Percentiles rank a stretch among this genome's conserved stretches.
phyloP scores from a whole-genome alignment of 805 yeast genomes.

The Komagataella phaffii region DNA sequence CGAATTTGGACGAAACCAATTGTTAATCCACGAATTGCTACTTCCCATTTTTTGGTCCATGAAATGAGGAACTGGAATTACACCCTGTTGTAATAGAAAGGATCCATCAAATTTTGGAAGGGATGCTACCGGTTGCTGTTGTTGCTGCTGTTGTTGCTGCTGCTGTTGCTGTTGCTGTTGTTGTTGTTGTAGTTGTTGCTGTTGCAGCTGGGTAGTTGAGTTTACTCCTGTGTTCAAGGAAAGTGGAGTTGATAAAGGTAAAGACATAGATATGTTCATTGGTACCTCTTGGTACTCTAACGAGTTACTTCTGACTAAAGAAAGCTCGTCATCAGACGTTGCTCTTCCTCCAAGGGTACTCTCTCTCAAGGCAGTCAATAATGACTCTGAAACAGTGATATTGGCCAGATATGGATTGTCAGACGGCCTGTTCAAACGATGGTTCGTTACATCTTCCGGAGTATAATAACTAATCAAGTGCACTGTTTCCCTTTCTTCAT shows the following conservation, averaged over 20 bases:
- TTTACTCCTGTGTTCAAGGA: not conserved
- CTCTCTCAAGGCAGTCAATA: constrained; percentile 45
- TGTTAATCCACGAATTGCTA: not conserved
- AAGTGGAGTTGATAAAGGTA: not conserved
- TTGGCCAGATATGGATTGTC: constrained; percentile 35
- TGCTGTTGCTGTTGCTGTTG: constrained; percentile 1
- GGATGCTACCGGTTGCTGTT: not conserved
- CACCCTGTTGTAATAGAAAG: not conserved
- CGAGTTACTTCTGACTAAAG: constrained; percentile 19
- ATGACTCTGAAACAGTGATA: constrained; percentile 27
- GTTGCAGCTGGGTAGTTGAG: not conserved
- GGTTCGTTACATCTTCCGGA: constrained; percentile 56
- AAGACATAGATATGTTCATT: not conserved
- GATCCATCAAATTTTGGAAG: not conserved
- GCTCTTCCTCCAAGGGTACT: constrained; percentile 44
- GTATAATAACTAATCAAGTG: constrained; percentile 74
- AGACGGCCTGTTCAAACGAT: constrained; percentile 44
- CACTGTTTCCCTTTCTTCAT: constrained; percentile 26
- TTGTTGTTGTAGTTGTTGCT: not conserved
- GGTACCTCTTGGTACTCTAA: constrained; percentile 1
- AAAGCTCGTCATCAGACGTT: constrained; percentile 34
- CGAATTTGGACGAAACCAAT: not conserved
- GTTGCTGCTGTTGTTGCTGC: not conserved
- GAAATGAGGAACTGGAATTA: not conserved
- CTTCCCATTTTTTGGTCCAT: not conserved